Evolutionary conservation across 371 early-diverging fungal species (phyloP).

Genomic region (Mortierella sp.): DNA sequence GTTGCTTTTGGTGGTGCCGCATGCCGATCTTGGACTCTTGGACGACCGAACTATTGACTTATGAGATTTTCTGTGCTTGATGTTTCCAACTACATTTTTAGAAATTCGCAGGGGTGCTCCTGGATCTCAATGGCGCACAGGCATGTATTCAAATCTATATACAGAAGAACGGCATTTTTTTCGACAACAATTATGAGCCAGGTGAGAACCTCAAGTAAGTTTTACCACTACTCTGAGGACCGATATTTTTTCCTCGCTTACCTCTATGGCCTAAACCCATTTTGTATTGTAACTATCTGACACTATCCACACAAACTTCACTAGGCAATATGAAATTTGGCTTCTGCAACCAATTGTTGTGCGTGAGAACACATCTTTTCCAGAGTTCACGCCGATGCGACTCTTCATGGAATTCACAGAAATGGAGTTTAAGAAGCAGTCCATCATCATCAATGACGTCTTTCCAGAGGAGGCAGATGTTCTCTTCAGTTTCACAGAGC

Average conservation of each 20-base stretch:
- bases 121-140: slow-evolving; percentile 83
- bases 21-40: background rate
- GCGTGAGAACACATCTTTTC: slow-evolving; percentile 39
- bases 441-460: slow-evolving; percentile 70
- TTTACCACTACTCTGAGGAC: background rate
- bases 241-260: background rate
- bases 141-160: slow-evolving; percentile 85
- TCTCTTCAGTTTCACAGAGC: slow-evolving; percentile 68
- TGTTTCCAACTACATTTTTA: slow-evolving; percentile 21
- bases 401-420: slow-evolving; percentile 62
- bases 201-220: slow-evolving; percentile 70
- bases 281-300: background rate
- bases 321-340: slow-evolving; percentile 50
- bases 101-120: slow-evolving; percentile 75
- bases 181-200: slow-evolving; percentile 77
- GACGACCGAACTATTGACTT: background rate
- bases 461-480: slow-evolving; percentile 77
- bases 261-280: background rate
- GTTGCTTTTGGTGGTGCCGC: background rate
- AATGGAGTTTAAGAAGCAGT: slow-evolving; percentile 73
- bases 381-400: slow-evolving; percentile 46
- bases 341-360: slow-evolving; percentile 35
- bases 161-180: slow-evolving; percentile 89
- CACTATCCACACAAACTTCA: background rate
- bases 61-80: background rate